Evolutionary conservation across 1,139 yeast genomes (phyloP).

Genomic region (Barnettozyma hawaiiensis): DNA sequence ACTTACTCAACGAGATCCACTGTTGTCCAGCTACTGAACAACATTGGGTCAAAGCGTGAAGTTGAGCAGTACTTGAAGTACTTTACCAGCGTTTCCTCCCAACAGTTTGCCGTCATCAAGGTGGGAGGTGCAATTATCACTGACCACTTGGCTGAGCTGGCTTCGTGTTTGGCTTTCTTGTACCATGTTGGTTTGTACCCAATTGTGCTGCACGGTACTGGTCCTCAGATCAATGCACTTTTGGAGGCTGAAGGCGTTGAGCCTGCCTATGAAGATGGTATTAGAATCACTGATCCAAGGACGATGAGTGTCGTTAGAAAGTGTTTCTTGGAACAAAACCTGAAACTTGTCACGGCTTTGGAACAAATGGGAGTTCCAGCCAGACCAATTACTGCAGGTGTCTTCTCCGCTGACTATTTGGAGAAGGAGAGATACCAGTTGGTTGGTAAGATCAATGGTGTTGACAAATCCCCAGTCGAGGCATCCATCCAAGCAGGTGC

Average conservation of each 20-base stretch:
- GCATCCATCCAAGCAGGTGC: slow-evolving; percentile 96
- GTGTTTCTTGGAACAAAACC: slow-evolving; percentile 91
- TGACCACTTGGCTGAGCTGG: slow-evolving; percentile 86
- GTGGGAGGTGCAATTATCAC: slow-evolving; percentile 99
- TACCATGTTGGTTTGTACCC: slow-evolving; percentile 98
- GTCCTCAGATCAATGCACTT: slow-evolving; percentile 95
- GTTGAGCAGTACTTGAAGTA: slow-evolving; percentile 95
- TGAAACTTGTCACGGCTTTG: slow-evolving; percentile 89
- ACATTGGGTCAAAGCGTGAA: slow-evolving; percentile 94
- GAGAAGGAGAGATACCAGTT: slow-evolving; percentile 87
- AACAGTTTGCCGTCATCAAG: slow-evolving; percentile 96
- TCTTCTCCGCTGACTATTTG: slow-evolving; percentile 86
- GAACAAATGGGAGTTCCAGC: slow-evolving; percentile 97
- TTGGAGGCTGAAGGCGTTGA: slow-evolving; percentile 92
- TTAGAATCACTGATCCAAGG: slow-evolving; percentile 88
- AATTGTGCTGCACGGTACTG: slow-evolving; percentile 95
- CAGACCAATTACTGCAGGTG: slow-evolving; percentile 98
- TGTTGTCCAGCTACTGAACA: slow-evolving; percentile 88
- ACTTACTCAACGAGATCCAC: slow-evolving; percentile 67
- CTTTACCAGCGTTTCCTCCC: slow-evolving; percentile 92
- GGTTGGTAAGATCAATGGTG: slow-evolving; percentile 85
- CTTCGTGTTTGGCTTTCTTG: slow-evolving; percentile 90
- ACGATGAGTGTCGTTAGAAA: slow-evolving; percentile 96
- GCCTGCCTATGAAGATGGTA: slow-evolving; percentile 94
- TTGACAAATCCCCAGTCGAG: slow-evolving; percentile 86